phyloP scores from a whole-genome alignment of 352 stramenopile genomes.

The Phytophthora quininea region DNA sequence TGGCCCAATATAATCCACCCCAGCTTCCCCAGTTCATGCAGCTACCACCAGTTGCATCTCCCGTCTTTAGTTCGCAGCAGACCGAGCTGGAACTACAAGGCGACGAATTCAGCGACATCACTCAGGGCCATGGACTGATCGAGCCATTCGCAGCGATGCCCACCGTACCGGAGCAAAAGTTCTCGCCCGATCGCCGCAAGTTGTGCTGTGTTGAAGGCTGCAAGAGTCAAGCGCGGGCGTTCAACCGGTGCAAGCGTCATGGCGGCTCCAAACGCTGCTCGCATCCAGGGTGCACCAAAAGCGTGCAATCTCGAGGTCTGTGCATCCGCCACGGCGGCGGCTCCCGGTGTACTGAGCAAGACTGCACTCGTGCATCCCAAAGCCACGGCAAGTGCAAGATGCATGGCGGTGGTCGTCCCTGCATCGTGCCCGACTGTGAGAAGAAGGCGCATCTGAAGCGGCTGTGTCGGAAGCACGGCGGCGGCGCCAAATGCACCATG shows the following conservation, averaged over 20 bases:
- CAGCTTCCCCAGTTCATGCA: neutral
- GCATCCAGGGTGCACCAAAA: constrained; percentile 76
- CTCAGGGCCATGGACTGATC: constrained; percentile 10
- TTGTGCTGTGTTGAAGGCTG: constrained; percentile 78
- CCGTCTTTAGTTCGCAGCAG: constrained; percentile 21
- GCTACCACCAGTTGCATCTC: constrained; percentile 18
- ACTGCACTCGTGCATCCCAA: constrained; percentile 61
- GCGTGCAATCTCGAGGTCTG: constrained; percentile 73
- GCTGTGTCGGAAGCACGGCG: constrained; percentile 84
- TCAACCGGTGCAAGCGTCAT: constrained; percentile 87
- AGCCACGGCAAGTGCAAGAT: constrained; percentile 78
- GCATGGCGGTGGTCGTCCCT: constrained; percentile 56
- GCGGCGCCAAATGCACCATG: constrained; percentile 75
- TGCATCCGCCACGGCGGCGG: constrained; percentile 78
- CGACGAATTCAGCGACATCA: constrained; percentile 9
- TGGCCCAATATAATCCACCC: constrained; percentile 1
- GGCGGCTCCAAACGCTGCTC: constrained; percentile 85
- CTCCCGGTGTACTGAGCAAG: constrained; percentile 71
- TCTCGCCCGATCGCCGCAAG: constrained; percentile 75
- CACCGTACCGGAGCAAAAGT: constrained; percentile 41
- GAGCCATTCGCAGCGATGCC: constrained; percentile 32
- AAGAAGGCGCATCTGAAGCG: constrained; percentile 87
- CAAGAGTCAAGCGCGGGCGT: constrained; percentile 80
- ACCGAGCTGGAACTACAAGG: constrained; percentile 17
- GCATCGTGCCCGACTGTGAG: constrained; percentile 71